Conservation (phyloP, 768 basidiomycete species). For the Exidia glandulosa region DNA sequence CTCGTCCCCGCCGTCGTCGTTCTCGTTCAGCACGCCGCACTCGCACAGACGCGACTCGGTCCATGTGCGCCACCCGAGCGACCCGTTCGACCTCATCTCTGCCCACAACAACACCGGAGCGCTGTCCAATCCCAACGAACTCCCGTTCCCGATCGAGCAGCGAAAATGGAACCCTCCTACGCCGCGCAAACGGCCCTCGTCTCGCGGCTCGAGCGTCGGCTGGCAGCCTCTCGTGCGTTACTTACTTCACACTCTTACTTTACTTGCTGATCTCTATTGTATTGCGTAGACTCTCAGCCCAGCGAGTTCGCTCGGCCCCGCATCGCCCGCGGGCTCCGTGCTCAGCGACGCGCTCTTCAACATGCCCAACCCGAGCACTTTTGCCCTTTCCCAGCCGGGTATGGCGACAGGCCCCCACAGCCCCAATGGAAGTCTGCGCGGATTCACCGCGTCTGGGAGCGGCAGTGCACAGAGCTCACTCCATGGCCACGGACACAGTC, state of each 20-base stretch:
- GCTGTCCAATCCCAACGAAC: not conserved
- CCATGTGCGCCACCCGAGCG: not conserved
- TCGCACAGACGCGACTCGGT: not conserved
- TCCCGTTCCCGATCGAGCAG: not conserved
- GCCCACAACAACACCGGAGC: no score
- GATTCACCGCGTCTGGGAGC: not conserved
- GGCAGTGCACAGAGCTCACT: not conserved
- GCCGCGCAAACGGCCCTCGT: not conserved
- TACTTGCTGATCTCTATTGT: not conserved
- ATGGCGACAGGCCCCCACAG: not conserved
- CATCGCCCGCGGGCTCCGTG: not conserved
- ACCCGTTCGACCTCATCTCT: not conserved
- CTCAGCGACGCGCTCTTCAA: not conserved
- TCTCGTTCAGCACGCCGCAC: not conserved
- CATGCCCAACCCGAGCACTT: not conserved
- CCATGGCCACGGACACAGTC: not conserved
- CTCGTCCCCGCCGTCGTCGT: not conserved
- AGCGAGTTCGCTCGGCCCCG: not conserved
- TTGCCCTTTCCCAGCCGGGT: not conserved
- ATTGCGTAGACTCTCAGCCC: not conserved
- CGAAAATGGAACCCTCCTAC: not conserved
- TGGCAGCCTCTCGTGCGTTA: not conserved
- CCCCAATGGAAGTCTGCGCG: not conserved
- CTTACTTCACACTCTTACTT: not conserved
- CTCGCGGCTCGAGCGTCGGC: not conserved